phyloP scores from a whole-genome alignment of 768 basidiomycete genomes.

The Roridomyces roridus region DNA sequence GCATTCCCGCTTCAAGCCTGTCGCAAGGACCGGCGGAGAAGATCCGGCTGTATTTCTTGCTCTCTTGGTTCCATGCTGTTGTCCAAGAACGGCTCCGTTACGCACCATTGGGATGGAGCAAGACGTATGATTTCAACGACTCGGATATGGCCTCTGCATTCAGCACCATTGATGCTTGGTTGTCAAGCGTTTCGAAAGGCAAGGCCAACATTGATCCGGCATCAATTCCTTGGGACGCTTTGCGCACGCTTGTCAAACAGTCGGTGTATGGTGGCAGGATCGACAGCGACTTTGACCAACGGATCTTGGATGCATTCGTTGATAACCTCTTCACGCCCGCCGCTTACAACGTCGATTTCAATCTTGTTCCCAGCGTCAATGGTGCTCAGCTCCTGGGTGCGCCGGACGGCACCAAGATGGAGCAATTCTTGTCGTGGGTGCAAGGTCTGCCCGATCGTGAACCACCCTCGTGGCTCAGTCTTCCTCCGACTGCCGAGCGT shows the following conservation, averaged over 20 bases:
- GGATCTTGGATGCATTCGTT: constrained; percentile 91
- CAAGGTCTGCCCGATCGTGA: constrained; percentile 89
- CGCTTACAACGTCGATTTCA: constrained; percentile 94
- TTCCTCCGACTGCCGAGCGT: constrained; percentile 91
- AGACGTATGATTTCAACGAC: constrained; percentile 98
- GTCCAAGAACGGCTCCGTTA: constrained; percentile 97
- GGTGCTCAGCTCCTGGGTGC: constrained; percentile 65
- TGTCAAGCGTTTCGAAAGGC: constrained; percentile 81
- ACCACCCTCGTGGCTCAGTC: constrained; percentile 92
- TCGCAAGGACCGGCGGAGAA: constrained; percentile 92
- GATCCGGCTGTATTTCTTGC: constrained; percentile 89
- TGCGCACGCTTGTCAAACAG: constrained; percentile 93
- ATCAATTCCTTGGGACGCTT: constrained; percentile 92
- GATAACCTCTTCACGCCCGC: constrained; percentile 85
- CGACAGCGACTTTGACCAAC: constrained; percentile 95
- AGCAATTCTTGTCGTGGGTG: constrained; percentile 92
- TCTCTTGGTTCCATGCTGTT: constrained; percentile 99
- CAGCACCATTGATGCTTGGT: constrained; percentile 91
- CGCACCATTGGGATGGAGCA: constrained; percentile 95
- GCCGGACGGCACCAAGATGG: constrained; percentile 92
- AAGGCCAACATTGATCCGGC: constrained; percentile 92
- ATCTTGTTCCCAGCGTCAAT: constrained; percentile 73
- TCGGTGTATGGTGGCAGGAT: constrained; percentile 95
- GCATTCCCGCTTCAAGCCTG: constrained; percentile 73
- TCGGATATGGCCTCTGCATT: constrained; percentile 96